phyloP scores from a whole-genome alignment of 805 yeast species.

The Brettanomyces custersianus region DNA sequence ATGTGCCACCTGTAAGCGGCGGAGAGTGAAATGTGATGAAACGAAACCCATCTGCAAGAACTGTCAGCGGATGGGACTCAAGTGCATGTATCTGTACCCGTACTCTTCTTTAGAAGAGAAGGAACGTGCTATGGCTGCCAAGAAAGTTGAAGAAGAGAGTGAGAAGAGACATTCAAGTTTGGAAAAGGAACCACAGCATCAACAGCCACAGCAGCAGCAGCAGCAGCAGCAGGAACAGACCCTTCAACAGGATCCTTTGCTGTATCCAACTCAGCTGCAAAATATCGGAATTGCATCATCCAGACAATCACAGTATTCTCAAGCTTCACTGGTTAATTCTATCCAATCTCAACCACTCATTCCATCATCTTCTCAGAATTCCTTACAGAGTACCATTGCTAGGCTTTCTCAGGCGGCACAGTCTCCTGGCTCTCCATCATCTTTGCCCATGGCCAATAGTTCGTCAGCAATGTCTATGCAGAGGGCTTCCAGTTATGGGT shows the following conservation, averaged over 20 bases:
- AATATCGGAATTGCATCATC: neutral
- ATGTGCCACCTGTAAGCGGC: conserved; percentile 78
- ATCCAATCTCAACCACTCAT: neutral
- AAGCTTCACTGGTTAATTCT: neutral
- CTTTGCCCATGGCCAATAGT: neutral
- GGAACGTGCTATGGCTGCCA: conserved; percentile 3
- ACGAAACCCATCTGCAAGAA: conserved; percentile 68
- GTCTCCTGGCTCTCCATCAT: neutral
- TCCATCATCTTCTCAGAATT: neutral
- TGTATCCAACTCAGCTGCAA: neutral
- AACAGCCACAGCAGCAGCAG: conserved; percentile 3
- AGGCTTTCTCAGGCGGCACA: too few relatives aligned
- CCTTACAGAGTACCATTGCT: neutral
- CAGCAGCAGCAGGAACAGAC: neutral
- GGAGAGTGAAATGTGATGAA: conserved; percentile 93
- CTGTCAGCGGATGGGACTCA: conserved; percentile 71
- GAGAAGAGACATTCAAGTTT: neutral
- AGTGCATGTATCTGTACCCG: conserved; percentile 47
- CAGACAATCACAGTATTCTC: neutral
- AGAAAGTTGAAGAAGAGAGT: conserved; percentile 1
- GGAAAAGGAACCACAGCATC: neutral
- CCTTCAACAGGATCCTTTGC: neutral
- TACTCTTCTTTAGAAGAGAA: conserved; percentile 1
- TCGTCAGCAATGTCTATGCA: conserved; percentile 1
- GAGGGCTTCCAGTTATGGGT: conserved; percentile 2